A percentile compares a stretch with the other conserved stretches of the same genome.
phyloP scores from a whole-genome alignment of 257 asterid species.

The Mitragyna speciosa region DNA sequence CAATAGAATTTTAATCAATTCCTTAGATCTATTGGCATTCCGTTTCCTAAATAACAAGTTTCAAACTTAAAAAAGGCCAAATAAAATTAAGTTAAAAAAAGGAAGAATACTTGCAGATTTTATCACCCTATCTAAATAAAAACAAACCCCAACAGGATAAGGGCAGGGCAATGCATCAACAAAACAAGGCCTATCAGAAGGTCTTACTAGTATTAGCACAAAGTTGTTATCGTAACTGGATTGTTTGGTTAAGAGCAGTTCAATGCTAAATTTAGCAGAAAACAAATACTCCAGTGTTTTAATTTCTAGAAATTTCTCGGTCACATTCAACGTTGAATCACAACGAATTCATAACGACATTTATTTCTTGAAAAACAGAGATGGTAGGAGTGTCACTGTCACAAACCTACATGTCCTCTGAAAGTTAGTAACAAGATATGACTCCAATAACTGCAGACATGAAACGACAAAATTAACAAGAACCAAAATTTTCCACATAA shows the following conservation, averaged over 20 bases:
- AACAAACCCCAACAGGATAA: not conserved
- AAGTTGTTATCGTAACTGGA: not conserved
- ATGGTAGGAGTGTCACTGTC: not conserved
- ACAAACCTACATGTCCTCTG: conserved; percentile 11
- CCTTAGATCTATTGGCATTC: not conserved
- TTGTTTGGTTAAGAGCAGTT: not conserved
- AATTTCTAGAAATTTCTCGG: not conserved
- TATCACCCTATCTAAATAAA: not conserved
- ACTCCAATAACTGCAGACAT: conserved; percentile 6
- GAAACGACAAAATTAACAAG: not conserved
- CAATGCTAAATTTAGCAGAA: not conserved
- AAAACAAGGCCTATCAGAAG: not conserved
- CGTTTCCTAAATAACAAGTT: not conserved
- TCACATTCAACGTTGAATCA: not conserved
- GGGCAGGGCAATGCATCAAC: not conserved
- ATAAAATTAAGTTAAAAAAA: no score
- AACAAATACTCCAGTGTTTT: no score
- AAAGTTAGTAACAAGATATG: not conserved
- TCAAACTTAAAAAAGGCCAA: not conserved
- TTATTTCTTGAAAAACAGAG: not conserved
- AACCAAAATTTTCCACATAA: not conserved
- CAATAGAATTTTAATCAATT: not conserved
- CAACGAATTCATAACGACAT: not conserved
- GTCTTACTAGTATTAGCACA: not conserved
- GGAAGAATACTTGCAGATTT: not conserved